Evolutionary conservation across 257 asterid species (phyloP).

Genomic region (Capsicum rhomboideum): DNA sequence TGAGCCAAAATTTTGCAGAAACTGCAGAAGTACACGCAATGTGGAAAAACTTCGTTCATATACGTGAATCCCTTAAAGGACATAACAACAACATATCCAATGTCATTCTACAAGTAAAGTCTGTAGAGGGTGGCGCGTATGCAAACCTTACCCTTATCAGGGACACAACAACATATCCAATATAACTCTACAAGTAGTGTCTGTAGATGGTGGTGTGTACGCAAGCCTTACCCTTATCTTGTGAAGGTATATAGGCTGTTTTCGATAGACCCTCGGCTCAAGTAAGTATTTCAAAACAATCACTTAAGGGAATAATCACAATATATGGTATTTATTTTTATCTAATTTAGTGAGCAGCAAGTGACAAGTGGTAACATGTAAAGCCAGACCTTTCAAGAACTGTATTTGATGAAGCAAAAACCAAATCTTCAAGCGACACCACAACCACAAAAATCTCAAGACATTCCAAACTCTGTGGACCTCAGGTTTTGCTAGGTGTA

Average conservation of each 20-base stretch:
- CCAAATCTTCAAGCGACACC: conserved; percentile 1
- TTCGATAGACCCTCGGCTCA: too few relatives aligned
- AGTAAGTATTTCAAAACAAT: too few relatives aligned
- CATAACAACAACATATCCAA: too few relatives aligned
- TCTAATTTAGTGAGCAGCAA: neutral
- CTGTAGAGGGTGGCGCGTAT: too few relatives aligned
- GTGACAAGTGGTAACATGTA: conserved; percentile 18
- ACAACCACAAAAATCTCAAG: conserved; percentile 19
- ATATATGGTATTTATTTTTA: neutral
- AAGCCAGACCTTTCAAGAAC: conserved; percentile 5
- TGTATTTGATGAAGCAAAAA: neutral
- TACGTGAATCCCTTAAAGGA: neutral
- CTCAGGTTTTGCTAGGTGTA: neutral
- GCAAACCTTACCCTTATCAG: too few relatives aligned
- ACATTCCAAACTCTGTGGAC: neutral
- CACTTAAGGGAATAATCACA: neutral
- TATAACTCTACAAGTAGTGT: too few relatives aligned
- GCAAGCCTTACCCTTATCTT: too few relatives aligned
- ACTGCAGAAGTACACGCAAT: too few relatives aligned
- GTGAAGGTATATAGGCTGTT: too few relatives aligned
- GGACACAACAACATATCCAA: too few relatives aligned
- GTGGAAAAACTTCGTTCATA: neutral
- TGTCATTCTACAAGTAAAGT: too few relatives aligned
- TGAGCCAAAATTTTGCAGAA: neutral
- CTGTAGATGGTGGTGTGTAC: too few relatives aligned